These are phyloP conservation scores for Fusarium penzigii DNA, from an alignment of 2,329 filamentous ascomycete species.

Conservation along the genomic window DNA sequence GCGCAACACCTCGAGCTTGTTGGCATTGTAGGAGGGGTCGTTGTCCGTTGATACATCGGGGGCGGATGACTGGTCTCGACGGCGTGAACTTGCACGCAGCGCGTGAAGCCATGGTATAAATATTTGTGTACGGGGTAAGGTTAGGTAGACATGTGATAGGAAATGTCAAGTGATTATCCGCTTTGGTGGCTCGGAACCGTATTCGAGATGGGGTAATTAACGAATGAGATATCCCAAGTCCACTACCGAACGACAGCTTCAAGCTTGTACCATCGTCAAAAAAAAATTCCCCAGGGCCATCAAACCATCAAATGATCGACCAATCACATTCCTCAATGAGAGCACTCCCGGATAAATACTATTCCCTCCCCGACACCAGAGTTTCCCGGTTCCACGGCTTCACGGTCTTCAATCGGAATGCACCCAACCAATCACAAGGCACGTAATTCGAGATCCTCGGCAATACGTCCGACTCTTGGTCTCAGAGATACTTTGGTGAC, in stretches of 20 bases:
- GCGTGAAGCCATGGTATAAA: conserved; percentile 30
- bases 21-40: conserved; percentile 25
- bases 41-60: conserved; percentile 25
- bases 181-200: too few relatives aligned
- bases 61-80: conserved; percentile 23
- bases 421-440: conserved; percentile 44
- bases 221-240: neutral
- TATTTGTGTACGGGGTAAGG: neutral
- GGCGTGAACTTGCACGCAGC: conserved; percentile 25
- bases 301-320: conserved; percentile 17
- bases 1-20: conserved; percentile 39
- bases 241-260: conserved; percentile 8
- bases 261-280: conserved; percentile 11
- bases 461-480: conserved; percentile 38
- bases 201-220: neutral
- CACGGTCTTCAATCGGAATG: conserved; percentile 29
- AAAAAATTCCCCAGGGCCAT: conserved; percentile 31
- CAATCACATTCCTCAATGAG: conserved; percentile 31
- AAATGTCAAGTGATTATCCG: too few relatives aligned
- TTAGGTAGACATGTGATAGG: too few relatives aligned
- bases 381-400: conserved; percentile 15
- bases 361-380: conserved; percentile 26
- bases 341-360: conserved; percentile 22
- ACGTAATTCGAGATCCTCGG: conserved; percentile 53
- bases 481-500: too few relatives aligned